Base-by-base conservation (phyloP, 208 protist genomes). In the Acanthamoeba sp. region DNA sequence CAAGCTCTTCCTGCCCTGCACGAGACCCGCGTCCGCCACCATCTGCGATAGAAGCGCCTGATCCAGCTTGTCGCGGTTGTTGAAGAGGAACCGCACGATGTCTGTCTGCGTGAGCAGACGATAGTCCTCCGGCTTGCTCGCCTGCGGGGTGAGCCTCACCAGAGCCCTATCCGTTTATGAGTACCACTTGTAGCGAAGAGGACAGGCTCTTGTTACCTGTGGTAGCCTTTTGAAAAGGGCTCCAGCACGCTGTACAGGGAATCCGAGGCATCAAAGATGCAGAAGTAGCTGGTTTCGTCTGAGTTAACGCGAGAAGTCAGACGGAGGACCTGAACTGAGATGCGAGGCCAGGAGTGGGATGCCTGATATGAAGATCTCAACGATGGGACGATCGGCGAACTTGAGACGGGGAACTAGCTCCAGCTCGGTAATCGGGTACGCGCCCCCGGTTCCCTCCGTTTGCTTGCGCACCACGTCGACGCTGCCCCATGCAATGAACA, bases 41-140 rank as follows among this genome's bases (percentile, higher is more conserved):
- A 20, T 24, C 12, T 24, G 48, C 16, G 42, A 38, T 7, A 85
- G 42, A 2, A 85, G 76, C 27, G 38, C 40, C 22, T 9, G 24
- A n/a, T 85, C 48, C 0, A 85, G 76, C 76, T 59, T 27, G 45
- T 24, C 42, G 18, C 24, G 45, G 40, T 85, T 27, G 27, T 2
- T 32, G 5, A 36, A 0, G 12, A 85, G 76, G 32, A 59, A 85
- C 5, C 76, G 76, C 38, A 85, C 76, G 40, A 85, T 36, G 48
- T 85, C 76, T 1, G 76, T 85, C 45, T 85, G 76, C 24, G 76
- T 85, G n/a, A 85, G 42, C n/a, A 85, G 42, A 20, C 76, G 76
- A 20, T 85, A 85, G 76, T 85, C 42, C 48, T 85, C 76, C 14
- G 76, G 76, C 64, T 73, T 73, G n/a, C 64, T 73, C n/a, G 42